Percentiles rank a stretch among this genome's conserved stretches.
Conservation (phyloP, 345 rosid genomes). For the Melastoma malabathricum region DNA sequence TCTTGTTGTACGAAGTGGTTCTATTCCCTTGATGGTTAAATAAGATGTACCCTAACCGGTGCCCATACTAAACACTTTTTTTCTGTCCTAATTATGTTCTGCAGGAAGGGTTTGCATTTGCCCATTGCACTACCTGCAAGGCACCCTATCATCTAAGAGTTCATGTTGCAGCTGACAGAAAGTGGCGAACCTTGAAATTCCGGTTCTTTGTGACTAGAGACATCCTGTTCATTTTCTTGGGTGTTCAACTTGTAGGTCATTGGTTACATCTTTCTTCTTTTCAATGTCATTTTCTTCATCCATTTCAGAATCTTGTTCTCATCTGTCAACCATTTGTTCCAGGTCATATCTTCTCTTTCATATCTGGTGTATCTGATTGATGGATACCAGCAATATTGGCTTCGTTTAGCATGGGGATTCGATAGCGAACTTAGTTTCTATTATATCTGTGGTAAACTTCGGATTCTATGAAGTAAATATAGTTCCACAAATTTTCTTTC, state of each 20-base stretch:
- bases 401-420: slow-evolving; percentile 84
- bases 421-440: slow-evolving; percentile 81
- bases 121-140: slow-evolving; percentile 99
- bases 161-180: slow-evolving; percentile 91
- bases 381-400: slow-evolving; percentile 64
- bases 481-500: no score
- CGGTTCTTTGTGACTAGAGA: slow-evolving; percentile 98
- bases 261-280: neutral
- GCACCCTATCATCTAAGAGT: slow-evolving; percentile 95
- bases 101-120: slow-evolving; percentile 99
- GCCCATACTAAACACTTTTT: neutral
- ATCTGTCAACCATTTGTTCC: slow-evolving; percentile 6
- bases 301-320: slow-evolving; percentile 4
- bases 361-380: slow-evolving; percentile 80
- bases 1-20: no score
- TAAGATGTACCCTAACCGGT: neutral
- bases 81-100: slow-evolving; percentile 5
- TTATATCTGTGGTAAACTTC: slow-evolving; percentile 83
- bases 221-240: slow-evolving; percentile 73
- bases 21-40: no score
- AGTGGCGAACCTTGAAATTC: slow-evolving; percentile 91
- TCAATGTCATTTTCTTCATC: slow-evolving; percentile 1
- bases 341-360: slow-evolving; percentile 87
- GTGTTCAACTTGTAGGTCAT: slow-evolving; percentile 77
- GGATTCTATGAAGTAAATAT: no score